Percentiles rank a stretch among this genome's conserved stretches.
These are phyloP conservation scores for Castanea mollissima DNA, from an alignment of 306 rosid genomes.

Conservation along the genomic window DNA sequence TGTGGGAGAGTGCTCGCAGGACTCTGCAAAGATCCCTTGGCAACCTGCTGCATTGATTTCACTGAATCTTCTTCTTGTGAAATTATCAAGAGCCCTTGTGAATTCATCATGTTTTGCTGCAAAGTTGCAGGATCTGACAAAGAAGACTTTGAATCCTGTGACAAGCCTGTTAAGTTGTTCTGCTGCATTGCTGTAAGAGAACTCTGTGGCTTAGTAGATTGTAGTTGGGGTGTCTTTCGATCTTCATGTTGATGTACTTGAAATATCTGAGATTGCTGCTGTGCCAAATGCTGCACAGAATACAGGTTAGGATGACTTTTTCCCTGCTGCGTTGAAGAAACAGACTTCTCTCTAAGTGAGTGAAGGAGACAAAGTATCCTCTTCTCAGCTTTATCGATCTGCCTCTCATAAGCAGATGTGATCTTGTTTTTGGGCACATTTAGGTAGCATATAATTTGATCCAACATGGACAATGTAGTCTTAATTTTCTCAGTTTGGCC, in stretches of 20 bases:
- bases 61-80: not conserved
- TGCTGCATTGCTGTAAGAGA: not conserved
- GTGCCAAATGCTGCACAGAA: conserved; percentile 6
- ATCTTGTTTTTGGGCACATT: conserved; percentile 29
- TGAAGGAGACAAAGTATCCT: not conserved
- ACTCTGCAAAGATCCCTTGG: not conserved
- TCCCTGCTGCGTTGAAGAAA: not conserved
- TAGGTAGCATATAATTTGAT: conserved; percentile 7
- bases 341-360: not conserved
- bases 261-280: conserved; percentile 13
- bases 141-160: not conserved
- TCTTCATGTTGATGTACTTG: not conserved
- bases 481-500: not conserved
- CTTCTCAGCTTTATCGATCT: not conserved
- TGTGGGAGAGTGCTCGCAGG: not conserved
- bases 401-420: not conserved
- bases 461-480: not conserved
- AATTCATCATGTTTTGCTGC: conserved; percentile 12
- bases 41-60: not conserved
- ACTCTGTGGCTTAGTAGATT: conserved; percentile 3
- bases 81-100: not conserved
- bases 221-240: not conserved
- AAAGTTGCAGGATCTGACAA: not conserved
- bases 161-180: not conserved
- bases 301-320: conserved; percentile 14